Evolutionary conservation across 78 protist species (phyloP), one percentile per base, ranked within the genome.

Genomic region (Chrysochromulina parva): DNA sequence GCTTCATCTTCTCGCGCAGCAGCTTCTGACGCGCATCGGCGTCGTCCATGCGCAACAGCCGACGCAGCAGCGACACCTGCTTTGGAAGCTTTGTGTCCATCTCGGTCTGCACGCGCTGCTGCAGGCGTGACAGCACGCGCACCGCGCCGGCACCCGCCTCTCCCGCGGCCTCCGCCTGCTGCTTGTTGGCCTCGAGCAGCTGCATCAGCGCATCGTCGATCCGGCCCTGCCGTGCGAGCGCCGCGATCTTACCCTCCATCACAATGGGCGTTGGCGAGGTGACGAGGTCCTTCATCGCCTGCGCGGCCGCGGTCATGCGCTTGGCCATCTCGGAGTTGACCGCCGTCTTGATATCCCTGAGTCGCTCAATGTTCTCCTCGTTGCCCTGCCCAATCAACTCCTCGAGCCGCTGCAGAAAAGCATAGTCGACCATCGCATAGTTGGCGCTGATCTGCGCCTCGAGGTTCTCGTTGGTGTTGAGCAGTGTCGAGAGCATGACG

Each of bases 21-120:
- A 78, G 58, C 60, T 53, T 13, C 48, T 3, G 5, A 10, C 86
- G 58, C 62, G 86, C 86, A 4, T 28, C 38, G 26, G 4, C 0
- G 22, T 58, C 50, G 20, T 78, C 86, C n/a, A 53, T 78, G 62
- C 86, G 86, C 62, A 78, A 3, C 62, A 78, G 86, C 86, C 14
- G 20, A 47, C 86, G 86, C 62, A 78, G 28, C 55, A 78, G 86
- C 86, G 22, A 13, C 22, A 53, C 48, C 38, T 16, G 26, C 14
- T 58, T 58, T 13, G 19, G 16, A 20, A 78, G 26, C 62, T 52
- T 26, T 62, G 20, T 53, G 86, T 78, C 86, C 47, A 78, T 3
- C 86, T 78, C 86, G 38, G 11, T 13, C 62, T 3, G 59, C 62
- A 78, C 62, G n/a, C 59, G 86, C 60, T 1, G 6, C 78, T 20